Evolutionary conservation across 805 yeast genomes (phyloP), one percentile per base, ranked within the genome.

Genomic region (Hanseniaspora jakobsenii): DNA sequence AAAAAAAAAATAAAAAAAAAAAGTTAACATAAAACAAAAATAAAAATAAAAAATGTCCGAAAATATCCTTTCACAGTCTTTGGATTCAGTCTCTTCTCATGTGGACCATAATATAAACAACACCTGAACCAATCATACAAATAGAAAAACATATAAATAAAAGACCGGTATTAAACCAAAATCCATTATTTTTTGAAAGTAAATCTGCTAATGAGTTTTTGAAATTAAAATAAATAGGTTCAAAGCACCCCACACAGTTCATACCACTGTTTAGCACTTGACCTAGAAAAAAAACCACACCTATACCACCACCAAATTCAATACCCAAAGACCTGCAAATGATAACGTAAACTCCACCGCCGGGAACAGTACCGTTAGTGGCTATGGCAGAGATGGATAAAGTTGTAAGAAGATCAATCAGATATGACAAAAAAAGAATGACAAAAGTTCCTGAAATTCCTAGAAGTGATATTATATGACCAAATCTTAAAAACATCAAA

Each of bases 321-420:
- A 96, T 95, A 0, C 99, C 99, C 49, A 91, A 65, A 27, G 94
- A 80, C 52, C 99, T 70, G 27, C 94, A 81, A 48, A 91, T 85
- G 96, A 91, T 91, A 55, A 86, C 91, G 59, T 91, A 91, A 0
- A 97, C 96, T 38, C 99, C 99, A 13, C 99, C 99, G 12, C 97
- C 97, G 52, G 86, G 74, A 2, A 91, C 97, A 0, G 94, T 85
- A 18, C 99, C 99, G 57, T 91, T 91, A 2, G 99, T 91, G 2
- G 96, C 85, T 49, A 91, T 91, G 1, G 98, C 98, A 45, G 94
- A 82, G 48, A 91, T 78, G 17, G 95, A 83, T 52, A 91, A 62
- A 0, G 94, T 84, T 0, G 98, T 91, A 46, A 91, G 66, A 5
- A 85, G 66, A 57, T 89, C 81, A 50, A 91, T 85, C 3, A 75